Base-by-base conservation (phyloP, 1,139 yeast genomes). In the Candida tropicalis region DNA sequence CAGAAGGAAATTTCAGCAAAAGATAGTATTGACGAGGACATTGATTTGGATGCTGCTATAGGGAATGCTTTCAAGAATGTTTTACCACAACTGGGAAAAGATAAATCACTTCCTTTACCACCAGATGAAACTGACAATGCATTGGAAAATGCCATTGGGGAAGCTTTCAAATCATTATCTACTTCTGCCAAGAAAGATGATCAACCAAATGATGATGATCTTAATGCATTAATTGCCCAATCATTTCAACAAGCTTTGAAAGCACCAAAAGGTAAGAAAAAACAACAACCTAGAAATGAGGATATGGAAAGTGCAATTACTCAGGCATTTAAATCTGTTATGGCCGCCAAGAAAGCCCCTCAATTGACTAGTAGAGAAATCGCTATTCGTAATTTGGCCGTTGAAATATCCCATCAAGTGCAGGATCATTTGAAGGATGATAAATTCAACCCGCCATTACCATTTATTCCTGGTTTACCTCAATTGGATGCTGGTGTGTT, bases 401-500 rank as follows among this genome's bases (percentile, higher is more conserved):
- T 56, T 31, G 70, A 68, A 48, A 65, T 68, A 32, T 59, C 70
- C 2, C 57, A 53, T 42, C 69, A 67, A 50, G 71, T 69, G 41
- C 70, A 62, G 51, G 65, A 56, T 43, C 63, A 61, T 42, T 50
- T 59, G 49, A 48, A 42, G 18, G 56, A 54, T 25, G 60, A 42
- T 31, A 46, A 22, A 34, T 25, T 31, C 25, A 47, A 43, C 27
- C 48, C 50, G 18, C 35, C 53, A 9, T 34, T 44, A 13, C 44
- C 47, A 3, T 38, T 40, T 23, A 50, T 53, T 13, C 46, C 55
- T 9, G 60, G 56, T 16, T 52, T 68, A 40, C 75, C 75, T 2
- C 68, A 60, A 38, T 58, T 70, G 22, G 75, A 69, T 48, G 75
- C 70, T 8, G 66, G 62, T 41, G 64, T 69, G 11, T 55, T 69